Conservation (phyloP, 768 basidiomycete species). For the Omphalotus guepiniiformis region DNA sequence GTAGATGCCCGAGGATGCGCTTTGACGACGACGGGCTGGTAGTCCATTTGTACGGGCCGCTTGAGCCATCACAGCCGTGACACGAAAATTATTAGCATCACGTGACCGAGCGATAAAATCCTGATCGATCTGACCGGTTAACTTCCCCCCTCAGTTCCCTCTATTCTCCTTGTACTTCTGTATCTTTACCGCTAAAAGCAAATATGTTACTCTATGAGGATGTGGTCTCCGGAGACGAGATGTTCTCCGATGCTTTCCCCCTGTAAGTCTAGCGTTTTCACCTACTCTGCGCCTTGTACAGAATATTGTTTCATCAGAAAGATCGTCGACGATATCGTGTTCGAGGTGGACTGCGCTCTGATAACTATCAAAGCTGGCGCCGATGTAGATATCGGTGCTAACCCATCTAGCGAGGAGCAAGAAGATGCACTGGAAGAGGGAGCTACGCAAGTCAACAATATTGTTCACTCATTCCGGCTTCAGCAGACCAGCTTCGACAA, state of each 20-base stretch:
- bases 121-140: constrained; percentile 22
- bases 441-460: constrained; percentile 76
- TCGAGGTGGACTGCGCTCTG: constrained; percentile 80
- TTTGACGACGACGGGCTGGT: constrained; percentile 72
- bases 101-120: background rate
- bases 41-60: constrained; percentile 54
- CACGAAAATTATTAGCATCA: background rate
- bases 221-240: constrained; percentile 77
- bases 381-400: constrained; percentile 90
- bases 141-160: constrained; percentile 15
- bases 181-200: constrained; percentile 11
- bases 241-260: constrained; percentile 92
- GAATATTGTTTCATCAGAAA: constrained; percentile 50
- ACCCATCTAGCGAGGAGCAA: constrained; percentile 86
- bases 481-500: constrained; percentile 82
- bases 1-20: constrained; percentile 48
- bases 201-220: constrained; percentile 76
- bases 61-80: no score
- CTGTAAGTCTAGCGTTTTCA: constrained; percentile 44
- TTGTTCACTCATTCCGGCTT: constrained; percentile 90
- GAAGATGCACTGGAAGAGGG: constrained; percentile 82
- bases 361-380: constrained; percentile 69
- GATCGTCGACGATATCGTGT: constrained; percentile 69
- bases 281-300: constrained; percentile 9
- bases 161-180: constrained; percentile 10